These are phyloP conservation scores for Penicillium sp. DNA, from an alignment of 2,329 filamentous ascomycete species.

Conservation along the genomic window DNA sequence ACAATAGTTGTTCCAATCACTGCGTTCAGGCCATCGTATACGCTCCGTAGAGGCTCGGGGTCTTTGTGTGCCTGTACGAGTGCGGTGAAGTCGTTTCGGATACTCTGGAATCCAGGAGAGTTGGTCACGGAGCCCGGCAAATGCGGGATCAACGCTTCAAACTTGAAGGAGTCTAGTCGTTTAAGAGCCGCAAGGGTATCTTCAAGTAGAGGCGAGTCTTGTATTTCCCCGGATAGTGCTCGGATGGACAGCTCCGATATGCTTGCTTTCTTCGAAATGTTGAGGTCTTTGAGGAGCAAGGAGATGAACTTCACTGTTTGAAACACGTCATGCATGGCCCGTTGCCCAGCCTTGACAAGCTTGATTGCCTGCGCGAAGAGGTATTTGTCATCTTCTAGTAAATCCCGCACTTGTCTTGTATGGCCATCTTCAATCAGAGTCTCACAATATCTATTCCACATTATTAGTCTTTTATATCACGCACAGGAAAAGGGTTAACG, in stretches of 20 bases:
- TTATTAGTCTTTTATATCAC: slow-evolving; percentile 28
- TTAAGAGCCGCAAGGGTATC: slow-evolving; percentile 59
- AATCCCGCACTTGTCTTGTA: slow-evolving; percentile 41
- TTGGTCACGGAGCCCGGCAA: slow-evolving; percentile 43
- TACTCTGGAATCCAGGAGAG: slow-evolving; percentile 42
- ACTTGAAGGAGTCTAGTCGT: slow-evolving; percentile 57
- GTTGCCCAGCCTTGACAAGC: slow-evolving; percentile 46
- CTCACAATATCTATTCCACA: slow-evolving; percentile 44
- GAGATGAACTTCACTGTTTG: slow-evolving; percentile 36
- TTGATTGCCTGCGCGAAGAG: slow-evolving; percentile 50
- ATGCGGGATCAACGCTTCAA: slow-evolving; percentile 47
- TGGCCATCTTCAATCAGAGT: slow-evolving; percentile 45
- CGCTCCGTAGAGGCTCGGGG: slow-evolving; percentile 67
- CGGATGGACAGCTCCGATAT: slow-evolving; percentile 44
- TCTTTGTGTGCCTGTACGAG: slow-evolving; percentile 54
- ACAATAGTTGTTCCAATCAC: slow-evolving; percentile 63
- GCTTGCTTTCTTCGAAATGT: slow-evolving; percentile 35
- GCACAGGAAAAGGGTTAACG: background rate
- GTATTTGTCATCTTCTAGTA: slow-evolving; percentile 57
- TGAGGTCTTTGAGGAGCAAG: slow-evolving; percentile 33
- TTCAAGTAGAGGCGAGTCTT: slow-evolving; percentile 55
- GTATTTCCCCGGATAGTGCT: slow-evolving; percentile 58
- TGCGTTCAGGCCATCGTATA: slow-evolving; percentile 70
- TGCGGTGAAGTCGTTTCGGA: slow-evolving; percentile 54
- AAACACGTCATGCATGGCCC: slow-evolving; percentile 45